phyloP scores from a whole-genome alignment of 805 yeast species.

The Lipomyces yamadae region DNA sequence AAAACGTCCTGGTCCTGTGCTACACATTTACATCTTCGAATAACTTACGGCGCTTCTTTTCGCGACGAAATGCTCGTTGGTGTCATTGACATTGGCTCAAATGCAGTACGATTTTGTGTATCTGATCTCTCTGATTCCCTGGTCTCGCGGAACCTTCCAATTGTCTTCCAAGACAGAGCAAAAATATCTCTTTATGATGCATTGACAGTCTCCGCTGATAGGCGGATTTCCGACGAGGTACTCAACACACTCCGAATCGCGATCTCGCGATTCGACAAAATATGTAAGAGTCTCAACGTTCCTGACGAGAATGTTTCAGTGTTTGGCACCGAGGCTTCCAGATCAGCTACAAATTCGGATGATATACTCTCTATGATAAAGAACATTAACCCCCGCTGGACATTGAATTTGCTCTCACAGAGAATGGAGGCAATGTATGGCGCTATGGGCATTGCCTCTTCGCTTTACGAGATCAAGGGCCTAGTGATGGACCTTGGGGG shows the following conservation, averaged over 20 bases:
- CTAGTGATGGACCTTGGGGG: slow-evolving; percentile 77
- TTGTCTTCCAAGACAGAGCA: slow-evolving; percentile 73
- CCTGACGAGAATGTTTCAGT: slow-evolving; percentile 60
- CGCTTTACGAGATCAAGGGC: slow-evolving; percentile 69
- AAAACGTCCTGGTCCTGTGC: too few relatives aligned
- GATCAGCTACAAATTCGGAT: slow-evolving; percentile 68
- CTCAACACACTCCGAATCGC: slow-evolving; percentile 65
- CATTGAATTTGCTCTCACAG: slow-evolving; percentile 61
- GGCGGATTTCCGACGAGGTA: slow-evolving; percentile 49
- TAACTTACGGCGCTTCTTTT: background rate
- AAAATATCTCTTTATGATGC: slow-evolving; percentile 72
- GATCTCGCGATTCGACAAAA: slow-evolving; percentile 67
- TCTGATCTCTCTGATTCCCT: slow-evolving; percentile 65
- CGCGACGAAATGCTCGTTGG: slow-evolving; percentile 45
- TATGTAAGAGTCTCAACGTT: slow-evolving; percentile 77
- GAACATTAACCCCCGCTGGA: slow-evolving; percentile 65
- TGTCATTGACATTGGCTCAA: slow-evolving; percentile 77
- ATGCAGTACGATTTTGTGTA: slow-evolving; percentile 73
- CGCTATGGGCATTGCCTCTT: slow-evolving; percentile 74
- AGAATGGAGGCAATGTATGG: slow-evolving; percentile 71
- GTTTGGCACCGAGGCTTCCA: slow-evolving; percentile 75
- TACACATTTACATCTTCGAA: background rate
- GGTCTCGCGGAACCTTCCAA: slow-evolving; percentile 77
- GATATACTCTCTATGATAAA: slow-evolving; percentile 61
- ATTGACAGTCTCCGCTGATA: slow-evolving; percentile 14